Conservation (phyloP, 2,329 filamentous ascomycete species). For the Epichloe baconii region DNA sequence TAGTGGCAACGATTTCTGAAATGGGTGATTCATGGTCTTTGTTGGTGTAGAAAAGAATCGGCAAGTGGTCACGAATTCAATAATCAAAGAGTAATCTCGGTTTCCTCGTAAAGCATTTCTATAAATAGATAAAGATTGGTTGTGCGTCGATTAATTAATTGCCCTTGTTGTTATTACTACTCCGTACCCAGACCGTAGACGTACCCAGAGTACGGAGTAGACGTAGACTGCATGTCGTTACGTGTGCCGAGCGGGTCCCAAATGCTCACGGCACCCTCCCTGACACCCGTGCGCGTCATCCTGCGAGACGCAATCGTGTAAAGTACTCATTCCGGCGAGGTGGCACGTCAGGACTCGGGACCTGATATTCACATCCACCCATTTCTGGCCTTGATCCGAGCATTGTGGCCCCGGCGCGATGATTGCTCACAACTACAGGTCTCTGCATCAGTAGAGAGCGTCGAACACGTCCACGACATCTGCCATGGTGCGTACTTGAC, state of each 20-base stretch:
- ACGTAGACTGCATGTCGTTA: too few relatives aligned
- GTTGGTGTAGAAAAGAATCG: background rate
- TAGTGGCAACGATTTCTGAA: background rate
- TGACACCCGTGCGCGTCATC: background rate
- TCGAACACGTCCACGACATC: background rate
- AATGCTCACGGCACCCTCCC: background rate
- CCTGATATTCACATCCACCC: too few relatives aligned
- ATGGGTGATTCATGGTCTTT: background rate
- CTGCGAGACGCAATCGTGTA: background rate
- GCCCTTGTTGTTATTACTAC: too few relatives aligned
- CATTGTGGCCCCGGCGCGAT: background rate
- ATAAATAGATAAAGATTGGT: background rate
- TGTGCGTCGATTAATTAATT: too few relatives aligned
- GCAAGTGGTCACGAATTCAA: background rate
- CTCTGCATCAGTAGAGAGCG: background rate
- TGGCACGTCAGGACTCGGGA: background rate
- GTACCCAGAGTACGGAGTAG: too few relatives aligned
- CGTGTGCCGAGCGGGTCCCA: background rate
- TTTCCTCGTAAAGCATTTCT: background rate
- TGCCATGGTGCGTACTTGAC: slow-evolving; percentile 1
- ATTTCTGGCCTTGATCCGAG: background rate
- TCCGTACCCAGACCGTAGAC: too few relatives aligned
- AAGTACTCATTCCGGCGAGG: background rate
- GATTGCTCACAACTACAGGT: background rate
- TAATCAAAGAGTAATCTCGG: background rate